A percentile compares a stretch with the other conserved stretches of the same genome.
These are phyloP conservation scores for Botrytis paeoniae DNA, from an alignment of 2,329 filamentous ascomycete species.

Conservation along the genomic window DNA sequence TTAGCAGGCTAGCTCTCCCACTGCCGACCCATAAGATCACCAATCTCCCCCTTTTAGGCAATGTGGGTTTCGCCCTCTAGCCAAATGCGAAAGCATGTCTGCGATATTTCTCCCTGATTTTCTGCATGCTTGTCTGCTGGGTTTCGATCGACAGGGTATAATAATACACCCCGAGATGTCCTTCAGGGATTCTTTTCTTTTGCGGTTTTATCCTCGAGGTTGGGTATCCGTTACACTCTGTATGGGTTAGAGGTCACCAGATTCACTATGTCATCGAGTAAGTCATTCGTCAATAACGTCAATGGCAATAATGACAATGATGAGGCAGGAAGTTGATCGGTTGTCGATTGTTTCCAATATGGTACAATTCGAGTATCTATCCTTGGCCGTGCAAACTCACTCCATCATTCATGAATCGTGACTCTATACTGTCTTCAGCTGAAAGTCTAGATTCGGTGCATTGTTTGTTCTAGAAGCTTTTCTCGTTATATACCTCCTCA, in stretches of 20 bases:
- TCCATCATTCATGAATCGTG: background rate
- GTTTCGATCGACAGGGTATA: background rate
- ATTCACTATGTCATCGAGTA: background rate
- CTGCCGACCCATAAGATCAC: conserved; percentile 6
- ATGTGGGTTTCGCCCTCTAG: background rate
- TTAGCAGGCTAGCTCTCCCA: background rate
- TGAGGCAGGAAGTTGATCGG: background rate
- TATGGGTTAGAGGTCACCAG: background rate
- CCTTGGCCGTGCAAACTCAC: background rate
- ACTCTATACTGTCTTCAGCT: background rate
- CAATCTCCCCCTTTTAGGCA: background rate
- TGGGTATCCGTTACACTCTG: background rate
- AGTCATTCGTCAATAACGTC: background rate
- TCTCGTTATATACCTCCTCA: background rate
- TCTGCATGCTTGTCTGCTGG: background rate
- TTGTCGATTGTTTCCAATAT: background rate
- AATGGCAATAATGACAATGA: background rate
- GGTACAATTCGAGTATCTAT: background rate
- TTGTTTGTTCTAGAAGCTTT: background rate
- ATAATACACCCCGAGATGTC: background rate
- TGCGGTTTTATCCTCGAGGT: background rate
- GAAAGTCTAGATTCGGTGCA: background rate
- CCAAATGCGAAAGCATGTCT: background rate
- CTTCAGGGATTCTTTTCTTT: background rate
- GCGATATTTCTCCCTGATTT: background rate